Percentiles rank a stretch among this genome's conserved stretches.
Evolutionary conservation across 345 rosid genomes (phyloP).

Genomic region (Eucalyptus erythrocorys): DNA sequence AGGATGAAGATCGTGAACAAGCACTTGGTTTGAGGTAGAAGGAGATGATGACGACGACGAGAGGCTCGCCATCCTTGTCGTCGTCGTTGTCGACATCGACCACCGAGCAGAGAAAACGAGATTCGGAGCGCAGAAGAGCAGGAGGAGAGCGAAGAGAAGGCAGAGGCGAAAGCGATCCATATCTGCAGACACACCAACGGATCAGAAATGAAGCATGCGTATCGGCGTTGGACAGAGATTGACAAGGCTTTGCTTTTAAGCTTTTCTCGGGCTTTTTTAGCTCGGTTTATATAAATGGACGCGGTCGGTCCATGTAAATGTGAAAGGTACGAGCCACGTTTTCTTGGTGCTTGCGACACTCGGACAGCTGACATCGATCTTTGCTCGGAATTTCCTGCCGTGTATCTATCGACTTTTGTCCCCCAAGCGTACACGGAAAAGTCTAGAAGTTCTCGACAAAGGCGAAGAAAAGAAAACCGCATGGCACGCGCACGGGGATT

Average conservation of each 20-base stretch:
- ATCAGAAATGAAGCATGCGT: background rate
- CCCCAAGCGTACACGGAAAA: background rate
- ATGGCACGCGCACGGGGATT: background rate
- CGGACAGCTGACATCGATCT: background rate
- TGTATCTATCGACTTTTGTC: background rate
- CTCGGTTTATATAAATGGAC: background rate
- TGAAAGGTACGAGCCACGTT: background rate
- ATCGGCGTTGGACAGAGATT: background rate
- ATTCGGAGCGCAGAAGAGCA: background rate
- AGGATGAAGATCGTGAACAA: background rate
- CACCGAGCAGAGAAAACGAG: background rate
- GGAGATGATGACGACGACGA: background rate
- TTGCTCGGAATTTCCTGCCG: background rate
- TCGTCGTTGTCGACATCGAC: background rate
- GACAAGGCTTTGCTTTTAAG: background rate
- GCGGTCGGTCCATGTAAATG: background rate
- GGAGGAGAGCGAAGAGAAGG: background rate
- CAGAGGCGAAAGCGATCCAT: background rate
- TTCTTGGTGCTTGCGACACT: background rate
- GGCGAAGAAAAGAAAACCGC: background rate
- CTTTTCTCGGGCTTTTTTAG: background rate
- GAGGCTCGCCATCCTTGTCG: background rate
- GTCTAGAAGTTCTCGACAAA: background rate
- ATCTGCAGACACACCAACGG: background rate
- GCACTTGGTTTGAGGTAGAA: background rate